Percentiles rank a stretch among this genome's conserved stretches.
phyloP scores from a whole-genome alignment of 2,329 filamentous ascomycete genomes.

The Raffaelea ambrosiae region DNA sequence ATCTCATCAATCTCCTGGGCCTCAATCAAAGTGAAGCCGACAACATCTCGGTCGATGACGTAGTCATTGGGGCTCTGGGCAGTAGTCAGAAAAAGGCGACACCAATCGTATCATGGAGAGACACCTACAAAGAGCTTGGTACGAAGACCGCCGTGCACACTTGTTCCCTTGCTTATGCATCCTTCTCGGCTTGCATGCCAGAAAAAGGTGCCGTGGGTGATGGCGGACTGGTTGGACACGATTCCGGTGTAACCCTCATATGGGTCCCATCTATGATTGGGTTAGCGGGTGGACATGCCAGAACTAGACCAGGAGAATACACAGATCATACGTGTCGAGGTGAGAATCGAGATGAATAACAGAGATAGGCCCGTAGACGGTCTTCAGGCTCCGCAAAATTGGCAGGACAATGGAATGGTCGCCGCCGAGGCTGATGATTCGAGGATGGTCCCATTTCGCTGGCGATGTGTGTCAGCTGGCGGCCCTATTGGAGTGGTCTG shows the following conservation, averaged over 20 bases:
- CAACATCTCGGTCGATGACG: constrained; percentile 78
- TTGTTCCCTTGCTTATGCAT: constrained; percentile 69
- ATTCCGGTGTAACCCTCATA: constrained; percentile 71
- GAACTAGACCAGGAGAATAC: not conserved
- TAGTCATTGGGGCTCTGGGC: constrained; percentile 8
- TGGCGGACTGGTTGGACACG: constrained; percentile 62
- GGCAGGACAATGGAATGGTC: constrained; percentile 22
- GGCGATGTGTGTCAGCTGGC: not conserved
- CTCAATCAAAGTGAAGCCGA: constrained; percentile 73
- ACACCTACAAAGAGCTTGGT: constrained; percentile 5
- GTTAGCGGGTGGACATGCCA: not conserved
- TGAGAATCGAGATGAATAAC: constrained; percentile 24
- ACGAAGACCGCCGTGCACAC: constrained; percentile 18
- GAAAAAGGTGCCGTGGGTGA: constrained; percentile 86
- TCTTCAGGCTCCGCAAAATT: constrained; percentile 18
- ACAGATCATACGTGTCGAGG: constrained; percentile 11
- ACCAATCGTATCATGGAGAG: not conserved
- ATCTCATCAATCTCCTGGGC: constrained; percentile 44
- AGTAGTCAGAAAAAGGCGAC: not conserved
- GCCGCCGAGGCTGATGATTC: constrained; percentile 16
- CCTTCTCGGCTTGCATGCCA: constrained; percentile 74
- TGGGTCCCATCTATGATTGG: constrained; percentile 7
- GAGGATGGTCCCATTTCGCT: constrained; percentile 8
- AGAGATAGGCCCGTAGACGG: constrained; percentile 19
- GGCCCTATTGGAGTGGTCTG: not conserved